Conservation (phyloP, 2,329 filamentous ascomycete species). For the Trichoderma pleuroti region DNA sequence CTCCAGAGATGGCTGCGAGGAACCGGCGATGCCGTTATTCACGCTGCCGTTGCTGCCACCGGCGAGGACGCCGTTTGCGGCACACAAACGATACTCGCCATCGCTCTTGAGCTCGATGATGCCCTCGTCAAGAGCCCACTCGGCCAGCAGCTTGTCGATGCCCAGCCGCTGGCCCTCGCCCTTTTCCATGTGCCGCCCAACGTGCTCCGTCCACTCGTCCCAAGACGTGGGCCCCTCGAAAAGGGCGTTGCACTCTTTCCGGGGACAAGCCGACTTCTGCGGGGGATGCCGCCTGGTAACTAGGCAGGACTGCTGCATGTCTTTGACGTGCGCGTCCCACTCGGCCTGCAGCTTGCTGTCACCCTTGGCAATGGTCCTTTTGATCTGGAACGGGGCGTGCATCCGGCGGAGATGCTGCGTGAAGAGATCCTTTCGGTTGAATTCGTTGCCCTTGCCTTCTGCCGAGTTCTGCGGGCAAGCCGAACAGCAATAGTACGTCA, state of each 20-base stretch:
- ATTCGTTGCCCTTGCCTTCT: conserved; percentile 63
- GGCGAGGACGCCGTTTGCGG: conserved; percentile 26
- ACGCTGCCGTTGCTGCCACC: conserved; percentile 20
- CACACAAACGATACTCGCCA: conserved; percentile 53
- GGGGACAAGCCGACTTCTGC: conserved; percentile 65
- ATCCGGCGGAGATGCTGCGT: conserved; percentile 91
- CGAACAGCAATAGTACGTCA: conserved; percentile 63
- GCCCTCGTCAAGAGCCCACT: conserved; percentile 61
- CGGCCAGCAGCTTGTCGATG: conserved; percentile 55
- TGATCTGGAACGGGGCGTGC: conserved; percentile 71
- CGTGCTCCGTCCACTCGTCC: conserved; percentile 91
- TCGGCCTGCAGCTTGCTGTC: conserved; percentile 58
- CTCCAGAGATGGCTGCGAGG: conserved; percentile 21
- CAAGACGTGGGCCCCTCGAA: conserved; percentile 74
- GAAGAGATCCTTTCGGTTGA: conserved; percentile 95
- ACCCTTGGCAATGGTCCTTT: conserved; percentile 53
- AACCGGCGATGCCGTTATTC: background rate
- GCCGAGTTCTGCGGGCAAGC: conserved; percentile 52
- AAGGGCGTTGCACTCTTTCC: conserved; percentile 63
- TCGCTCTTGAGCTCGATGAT: conserved; percentile 58
- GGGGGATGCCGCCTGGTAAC: conserved; percentile 67
- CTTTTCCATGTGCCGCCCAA: conserved; percentile 84
- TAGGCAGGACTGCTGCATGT: conserved; percentile 72
- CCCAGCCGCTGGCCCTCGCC: conserved; percentile 56
- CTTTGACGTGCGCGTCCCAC: conserved; percentile 63